These are phyloP conservation scores for Fragaria ananassa DNA, from an alignment of 306 rosid species.

Conservation along the genomic window DNA sequence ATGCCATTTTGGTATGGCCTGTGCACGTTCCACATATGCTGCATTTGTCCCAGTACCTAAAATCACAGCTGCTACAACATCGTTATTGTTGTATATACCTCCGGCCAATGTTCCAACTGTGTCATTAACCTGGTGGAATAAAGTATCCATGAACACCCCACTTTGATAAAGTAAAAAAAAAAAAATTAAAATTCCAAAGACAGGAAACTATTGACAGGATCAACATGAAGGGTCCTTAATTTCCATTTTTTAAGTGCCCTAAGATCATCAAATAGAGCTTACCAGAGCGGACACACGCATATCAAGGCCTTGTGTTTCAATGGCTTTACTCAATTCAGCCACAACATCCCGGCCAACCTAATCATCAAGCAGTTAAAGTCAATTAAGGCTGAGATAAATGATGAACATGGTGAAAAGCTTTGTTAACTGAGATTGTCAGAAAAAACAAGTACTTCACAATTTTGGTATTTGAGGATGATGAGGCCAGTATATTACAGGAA, in stretches of 20 bases:
- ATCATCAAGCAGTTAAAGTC: constrained; percentile 20
- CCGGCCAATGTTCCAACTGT: constrained; percentile 94
- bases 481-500: background rate
- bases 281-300: constrained; percentile 92
- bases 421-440: background rate
- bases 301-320: constrained; percentile 72
- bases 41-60: constrained; percentile 99
- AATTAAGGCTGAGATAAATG: background rate
- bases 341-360: constrained; percentile 96
- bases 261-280: constrained; percentile 8
- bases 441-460: background rate
- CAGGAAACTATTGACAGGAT: background rate
- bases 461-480: background rate
- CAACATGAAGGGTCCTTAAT: background rate
- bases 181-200: constrained; percentile 14
- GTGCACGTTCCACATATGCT: constrained; percentile 82
- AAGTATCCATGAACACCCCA: background rate
- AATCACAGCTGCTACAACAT: constrained; percentile 83
- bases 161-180: background rate
- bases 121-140: constrained; percentile 68
- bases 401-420: background rate
- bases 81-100: constrained; percentile 67
- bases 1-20: constrained; percentile 91
- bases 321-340: constrained; percentile 64
- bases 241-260: background rate